Base-by-base conservation (phyloP, 2,329 filamentous ascomycete genomes). In the Talaromyces rugulosus region DNA sequence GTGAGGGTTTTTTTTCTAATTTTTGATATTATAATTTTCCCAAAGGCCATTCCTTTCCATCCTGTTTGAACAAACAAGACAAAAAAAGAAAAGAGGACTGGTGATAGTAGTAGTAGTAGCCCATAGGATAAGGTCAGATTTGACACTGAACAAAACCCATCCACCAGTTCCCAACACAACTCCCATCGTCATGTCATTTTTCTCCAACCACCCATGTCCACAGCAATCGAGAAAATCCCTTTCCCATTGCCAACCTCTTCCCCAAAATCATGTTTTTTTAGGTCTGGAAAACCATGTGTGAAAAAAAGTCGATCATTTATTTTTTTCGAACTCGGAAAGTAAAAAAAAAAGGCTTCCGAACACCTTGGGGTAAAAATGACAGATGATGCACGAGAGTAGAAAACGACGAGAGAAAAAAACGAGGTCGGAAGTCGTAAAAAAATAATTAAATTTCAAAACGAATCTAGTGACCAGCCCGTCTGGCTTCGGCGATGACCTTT, bases 401-500 rank as follows among this genome's bases (percentile, higher is more conserved):
- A 40, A 34, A 23, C 9, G 31, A 53, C 12, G 50, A 53, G 50
- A 53, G 23, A 30, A 28, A 47, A 40, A 57, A 47, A 28, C 34
- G 33, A 23, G 55, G 18, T 53, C 30, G 50, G 50, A 33, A 51
- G 42, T 53, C 11, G 53, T 50, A 55, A 7, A 50, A 60, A 57
- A 44, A 58, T 57, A 36, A 18, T n/a, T n/a, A 16, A 53, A 34
- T 56, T 33, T 31, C 11, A 53, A 11, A 56, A 33, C 44, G 44
- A 66, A 64, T 80, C 85, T 88, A 89, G 82, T 89, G 87, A 81
- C 82, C 87, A 67, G 87, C 83, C 78, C 89, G 85, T 83, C 94
- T 93, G 79, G 93, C 89, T 86, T 98, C 95, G 76, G 94, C 92
- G 79, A 99, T 99, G 82, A 99, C 91, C 77, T 91, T 88, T 84